phyloP scores from a whole-genome alignment of 441 rosid species.

The Populus trichocarpa region DNA sequence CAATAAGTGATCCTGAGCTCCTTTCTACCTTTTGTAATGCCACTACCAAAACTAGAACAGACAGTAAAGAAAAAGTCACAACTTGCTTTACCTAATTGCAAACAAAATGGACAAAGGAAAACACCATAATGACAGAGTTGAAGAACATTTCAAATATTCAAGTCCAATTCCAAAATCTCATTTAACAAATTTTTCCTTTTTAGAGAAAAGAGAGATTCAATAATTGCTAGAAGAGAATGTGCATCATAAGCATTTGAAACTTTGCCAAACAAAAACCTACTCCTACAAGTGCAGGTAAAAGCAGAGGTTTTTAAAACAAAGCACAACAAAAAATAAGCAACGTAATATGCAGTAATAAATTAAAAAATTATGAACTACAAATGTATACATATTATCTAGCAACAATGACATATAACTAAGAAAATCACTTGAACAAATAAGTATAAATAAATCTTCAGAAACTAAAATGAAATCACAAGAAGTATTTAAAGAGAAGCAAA shows the following conservation, averaged over 20 bases:
- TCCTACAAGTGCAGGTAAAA: not conserved
- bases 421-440: slow-evolving; percentile 1
- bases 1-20: slow-evolving; percentile 80
- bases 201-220: not conserved
- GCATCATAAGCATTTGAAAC: not conserved
- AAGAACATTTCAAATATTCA: not conserved
- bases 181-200: not conserved
- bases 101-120: slow-evolving; percentile 4
- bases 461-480: not conserved
- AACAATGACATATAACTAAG: slow-evolving; percentile 4
- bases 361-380: too few species aligned
- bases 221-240: not conserved
- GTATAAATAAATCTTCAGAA: slow-evolving; percentile 8
- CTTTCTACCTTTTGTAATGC: slow-evolving; percentile 91
- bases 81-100: not conserved
- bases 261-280: not conserved
- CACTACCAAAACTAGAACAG: slow-evolving; percentile 70
- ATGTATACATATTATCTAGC: not conserved
- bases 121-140: not conserved
- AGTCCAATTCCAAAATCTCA: not conserved
- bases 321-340: not conserved
- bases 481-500: not conserved
- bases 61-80: slow-evolving; percentile 11
- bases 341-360: not conserved
- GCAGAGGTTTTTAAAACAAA: not conserved